Evolutionary conservation across 345 rosid genomes (phyloP), one percentile per base, ranked within the genome.

Genomic region (Hibiscus tridactylites): DNA sequence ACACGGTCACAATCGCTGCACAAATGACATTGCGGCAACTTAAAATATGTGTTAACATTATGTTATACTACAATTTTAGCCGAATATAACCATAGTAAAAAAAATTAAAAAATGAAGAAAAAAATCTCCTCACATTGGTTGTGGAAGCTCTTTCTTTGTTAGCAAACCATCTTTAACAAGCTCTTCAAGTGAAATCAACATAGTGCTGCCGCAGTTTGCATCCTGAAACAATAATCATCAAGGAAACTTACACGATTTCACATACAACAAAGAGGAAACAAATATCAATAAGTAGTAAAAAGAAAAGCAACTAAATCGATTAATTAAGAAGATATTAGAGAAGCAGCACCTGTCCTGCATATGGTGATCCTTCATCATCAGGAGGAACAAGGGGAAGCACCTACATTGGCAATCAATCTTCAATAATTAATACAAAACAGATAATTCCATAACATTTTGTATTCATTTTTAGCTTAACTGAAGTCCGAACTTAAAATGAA

Each of bases 361-460:
- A 94, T 1, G 98, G 97, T 53, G 95, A 94, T 63, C 98, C 97
- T 54, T 75, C 88, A 63, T 83, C 89, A 59, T 86, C 96, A 6
- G 97, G 95, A 29, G 98, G 97, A 80, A 91, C 98, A 26, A 94
- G 95, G 74, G 98, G 98, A 73, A 94, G 93, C 70, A 94, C 98
- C 98, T 93, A 83, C 79, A 69, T 60, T 16, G 39, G 61, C 74
- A 46, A 28, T 16, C 37, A 56, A 28, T 50, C 6, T 24, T 26
- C 49, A 12, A 13, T 9, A 9, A 16, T 50, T 50, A 50, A 13
- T 50, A 15, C 6, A 16, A 50, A 50, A 5, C 4, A 5, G 17
- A 4, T 50, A 0, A 50, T 15, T 5, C n/a, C 7, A 50, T 13
- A 50, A 50, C 47, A 44, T 44, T 44, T 44, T 44, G 47, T 10